phyloP scores from a whole-genome alignment of 257 asterid genomes.

The Osmanthus fragrans region DNA sequence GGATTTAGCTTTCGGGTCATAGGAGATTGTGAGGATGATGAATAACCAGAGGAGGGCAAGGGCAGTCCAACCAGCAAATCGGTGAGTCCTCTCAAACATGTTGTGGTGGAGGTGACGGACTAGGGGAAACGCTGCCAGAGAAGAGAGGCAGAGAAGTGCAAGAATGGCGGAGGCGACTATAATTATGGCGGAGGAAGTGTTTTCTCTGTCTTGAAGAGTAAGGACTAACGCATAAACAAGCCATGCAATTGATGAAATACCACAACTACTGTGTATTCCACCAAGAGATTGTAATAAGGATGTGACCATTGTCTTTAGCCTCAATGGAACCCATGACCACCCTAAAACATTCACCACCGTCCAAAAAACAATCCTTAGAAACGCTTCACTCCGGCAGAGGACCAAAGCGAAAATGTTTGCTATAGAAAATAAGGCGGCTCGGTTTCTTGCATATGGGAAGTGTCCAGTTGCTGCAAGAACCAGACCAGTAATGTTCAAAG shows the following conservation, averaged over 20 bases:
- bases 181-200: slow-evolving; percentile 48
- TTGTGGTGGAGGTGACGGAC: slow-evolving; percentile 86
- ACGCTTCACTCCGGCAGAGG: slow-evolving; percentile 69
- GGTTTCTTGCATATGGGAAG: slow-evolving; percentile 47
- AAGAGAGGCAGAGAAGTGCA: slow-evolving; percentile 47
- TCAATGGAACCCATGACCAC: slow-evolving; percentile 53
- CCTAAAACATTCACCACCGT: slow-evolving; percentile 55
- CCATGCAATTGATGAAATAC: slow-evolving; percentile 71
- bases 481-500: slow-evolving; percentile 40
- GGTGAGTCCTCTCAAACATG: slow-evolving; percentile 66
- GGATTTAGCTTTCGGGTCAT: slow-evolving; percentile 45
- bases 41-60: slow-evolving; percentile 60
- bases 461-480: slow-evolving; percentile 58
- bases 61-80: slow-evolving; percentile 65
- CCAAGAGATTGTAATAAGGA: slow-evolving; percentile 65
- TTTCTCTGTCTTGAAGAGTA: slow-evolving; percentile 43
- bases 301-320: slow-evolving; percentile 48
- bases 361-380: slow-evolving; percentile 60
- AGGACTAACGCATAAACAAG: slow-evolving; percentile 56
- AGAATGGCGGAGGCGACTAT: slow-evolving; percentile 54
- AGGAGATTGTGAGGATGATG: slow-evolving; percentile 45
- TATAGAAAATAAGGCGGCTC: slow-evolving; percentile 52
- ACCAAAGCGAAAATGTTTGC: slow-evolving; percentile 58
- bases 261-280: slow-evolving; percentile 75
- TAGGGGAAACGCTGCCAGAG: slow-evolving; percentile 68